Conservation (phyloP, 805 yeast genomes). For the Starmerella sp. region DNA sequence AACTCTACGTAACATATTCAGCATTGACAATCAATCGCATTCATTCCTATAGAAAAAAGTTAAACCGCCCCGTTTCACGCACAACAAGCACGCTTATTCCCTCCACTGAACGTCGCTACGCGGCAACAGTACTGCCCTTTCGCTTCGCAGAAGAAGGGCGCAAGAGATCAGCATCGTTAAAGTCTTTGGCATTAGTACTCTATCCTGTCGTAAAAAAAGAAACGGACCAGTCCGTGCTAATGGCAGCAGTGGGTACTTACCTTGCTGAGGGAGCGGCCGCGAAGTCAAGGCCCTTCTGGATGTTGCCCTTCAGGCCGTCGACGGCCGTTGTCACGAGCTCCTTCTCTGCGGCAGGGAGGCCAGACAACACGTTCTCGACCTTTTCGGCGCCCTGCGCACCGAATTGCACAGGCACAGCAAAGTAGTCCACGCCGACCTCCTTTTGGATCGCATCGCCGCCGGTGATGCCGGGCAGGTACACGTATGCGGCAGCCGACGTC, state of each 20-base stretch:
- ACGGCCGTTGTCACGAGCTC: conserved; percentile 71
- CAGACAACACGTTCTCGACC: conserved; percentile 55
- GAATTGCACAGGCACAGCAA: conserved; percentile 61
- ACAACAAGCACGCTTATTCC: too few species aligned
- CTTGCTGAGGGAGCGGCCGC: conserved; percentile 31
- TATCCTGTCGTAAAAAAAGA: not conserved
- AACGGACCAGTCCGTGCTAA: not conserved
- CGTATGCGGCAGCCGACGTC: conserved; percentile 36
- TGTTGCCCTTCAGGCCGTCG: conserved; percentile 82
- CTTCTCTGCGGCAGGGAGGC: conserved; percentile 66
- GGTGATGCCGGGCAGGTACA: conserved; percentile 30
- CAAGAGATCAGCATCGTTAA: not conserved
- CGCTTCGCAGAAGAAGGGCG: too few species aligned
- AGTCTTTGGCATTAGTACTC: conserved; percentile 5
- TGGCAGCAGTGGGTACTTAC: conserved; percentile 14
- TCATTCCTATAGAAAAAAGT: too few species aligned
- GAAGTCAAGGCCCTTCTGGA: conserved; percentile 85
- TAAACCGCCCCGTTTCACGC: too few species aligned
- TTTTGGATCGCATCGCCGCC: conserved; percentile 56
- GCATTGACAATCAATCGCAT: too few species aligned
- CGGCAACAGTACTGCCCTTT: too few species aligned
- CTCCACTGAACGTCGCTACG: too few species aligned
- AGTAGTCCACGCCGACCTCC: conserved; percentile 63
- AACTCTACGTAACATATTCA: too few species aligned
- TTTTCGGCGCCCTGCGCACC: conserved; percentile 62